Evolutionary conservation across 2,329 filamentous ascomycete genomes (phyloP).

Genomic region (Sporothrix protearum): DNA sequence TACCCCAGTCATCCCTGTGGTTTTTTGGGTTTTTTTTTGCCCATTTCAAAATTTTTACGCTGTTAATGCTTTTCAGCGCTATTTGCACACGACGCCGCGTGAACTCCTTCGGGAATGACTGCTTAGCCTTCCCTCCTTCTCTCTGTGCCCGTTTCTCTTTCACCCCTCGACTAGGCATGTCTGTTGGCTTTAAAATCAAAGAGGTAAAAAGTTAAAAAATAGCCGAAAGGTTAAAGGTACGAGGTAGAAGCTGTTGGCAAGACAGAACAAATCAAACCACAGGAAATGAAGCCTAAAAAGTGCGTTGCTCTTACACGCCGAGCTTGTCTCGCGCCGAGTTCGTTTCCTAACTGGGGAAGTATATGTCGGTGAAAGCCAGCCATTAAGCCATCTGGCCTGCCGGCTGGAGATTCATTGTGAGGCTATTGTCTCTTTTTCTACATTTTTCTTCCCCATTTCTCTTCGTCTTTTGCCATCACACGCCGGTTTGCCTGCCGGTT

Average conservation of each 20-base stretch:
- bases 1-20: background rate
- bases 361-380: background rate
- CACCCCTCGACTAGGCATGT: background rate
- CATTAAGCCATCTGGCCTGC: background rate
- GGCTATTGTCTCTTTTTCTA: background rate
- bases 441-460: background rate
- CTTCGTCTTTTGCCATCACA: background rate
- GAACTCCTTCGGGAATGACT: background rate
- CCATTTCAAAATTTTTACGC: background rate
- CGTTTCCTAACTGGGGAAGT: background rate
- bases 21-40: background rate
- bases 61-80: background rate
- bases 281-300: background rate
- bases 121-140: background rate
- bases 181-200: constrained; percentile 3
- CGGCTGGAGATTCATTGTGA: background rate
- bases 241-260: background rate
- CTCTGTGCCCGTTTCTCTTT: too few relatives aligned
- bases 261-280: background rate
- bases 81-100: background rate
- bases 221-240: background rate
- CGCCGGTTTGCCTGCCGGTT: background rate
- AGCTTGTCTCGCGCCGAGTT: background rate
- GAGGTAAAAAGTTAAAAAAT: background rate
- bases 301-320: background rate